A percentile compares a stretch with the other conserved stretches of the same genome.
Evolutionary conservation across 2,329 filamentous ascomycete species (phyloP).

Genomic region (Trichoderma sp.): DNA sequence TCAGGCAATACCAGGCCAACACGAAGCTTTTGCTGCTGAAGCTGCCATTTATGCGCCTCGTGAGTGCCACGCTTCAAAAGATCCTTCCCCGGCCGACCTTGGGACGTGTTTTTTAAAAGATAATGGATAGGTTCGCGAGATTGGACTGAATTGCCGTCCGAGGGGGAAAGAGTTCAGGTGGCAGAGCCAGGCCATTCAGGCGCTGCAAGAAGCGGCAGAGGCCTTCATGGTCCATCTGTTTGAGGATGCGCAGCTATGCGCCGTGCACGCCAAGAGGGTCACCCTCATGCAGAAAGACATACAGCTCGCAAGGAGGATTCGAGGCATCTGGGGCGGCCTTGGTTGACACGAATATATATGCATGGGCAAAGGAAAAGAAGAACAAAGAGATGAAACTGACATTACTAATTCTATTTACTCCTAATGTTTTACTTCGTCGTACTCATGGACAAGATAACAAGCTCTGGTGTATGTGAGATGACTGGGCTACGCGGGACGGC

Average conservation of each 20-base stretch:
- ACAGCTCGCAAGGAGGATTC: constrained; percentile 80
- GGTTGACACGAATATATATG: constrained; percentile 37
- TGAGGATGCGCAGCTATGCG: constrained; percentile 80
- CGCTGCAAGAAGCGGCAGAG: constrained; percentile 93
- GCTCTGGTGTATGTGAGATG: background rate
- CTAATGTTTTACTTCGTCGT: background rate
- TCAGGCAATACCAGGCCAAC: constrained; percentile 84
- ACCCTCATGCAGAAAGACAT: constrained; percentile 99
- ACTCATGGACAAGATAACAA: constrained; percentile 4
- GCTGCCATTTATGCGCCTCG: constrained; percentile 77
- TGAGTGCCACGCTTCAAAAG: background rate
- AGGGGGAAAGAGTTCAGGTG: constrained; percentile 75
- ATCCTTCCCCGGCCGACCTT: background rate
- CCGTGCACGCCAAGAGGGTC: constrained; percentile 93
- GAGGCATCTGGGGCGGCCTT: constrained; percentile 73
- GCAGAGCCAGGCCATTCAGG: constrained; percentile 93
- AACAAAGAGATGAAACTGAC: constrained; percentile 10
- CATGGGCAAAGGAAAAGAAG: background rate
- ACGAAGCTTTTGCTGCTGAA: constrained; percentile 85
- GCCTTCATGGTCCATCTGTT: constrained; percentile 96
- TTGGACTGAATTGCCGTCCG: constrained; percentile 66
- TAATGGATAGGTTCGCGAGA: constrained; percentile 57
- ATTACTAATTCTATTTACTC: constrained; percentile 30
- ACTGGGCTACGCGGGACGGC: constrained; percentile 4
- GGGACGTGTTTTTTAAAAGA: constrained; percentile 4